phyloP scores from a whole-genome alignment of 2,329 filamentous ascomycete genomes.

The Aspergillus hiratsukae region DNA sequence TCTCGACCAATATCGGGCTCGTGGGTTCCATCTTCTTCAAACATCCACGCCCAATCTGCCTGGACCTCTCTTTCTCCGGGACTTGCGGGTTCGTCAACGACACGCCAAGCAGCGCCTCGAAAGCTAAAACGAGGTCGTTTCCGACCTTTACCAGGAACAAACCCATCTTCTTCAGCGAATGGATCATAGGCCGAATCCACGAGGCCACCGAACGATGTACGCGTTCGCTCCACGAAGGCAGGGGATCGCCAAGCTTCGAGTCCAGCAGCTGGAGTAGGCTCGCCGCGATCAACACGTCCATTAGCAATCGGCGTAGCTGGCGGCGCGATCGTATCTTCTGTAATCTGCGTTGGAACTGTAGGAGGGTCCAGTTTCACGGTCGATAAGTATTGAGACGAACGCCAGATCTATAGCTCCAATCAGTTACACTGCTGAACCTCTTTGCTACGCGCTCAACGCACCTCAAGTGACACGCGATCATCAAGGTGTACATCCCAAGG shows the following conservation, averaged over 20 bases:
- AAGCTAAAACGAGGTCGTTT: slow-evolving; percentile 68
- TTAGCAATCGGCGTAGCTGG: slow-evolving; percentile 24
- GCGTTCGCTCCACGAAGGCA: slow-evolving; percentile 69
- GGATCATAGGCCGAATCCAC: slow-evolving; percentile 63
- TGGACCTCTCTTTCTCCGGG: slow-evolving; percentile 51
- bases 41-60: slow-evolving; percentile 25
- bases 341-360: slow-evolving; percentile 19
- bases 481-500: slow-evolving; percentile 54
- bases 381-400: slow-evolving; percentile 19
- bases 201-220: slow-evolving; percentile 64
- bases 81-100: slow-evolving; percentile 66
- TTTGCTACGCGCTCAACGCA: slow-evolving; percentile 10
- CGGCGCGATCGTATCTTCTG: slow-evolving; percentile 15
- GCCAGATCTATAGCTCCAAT: slow-evolving; percentile 20
- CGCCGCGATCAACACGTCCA: slow-evolving; percentile 10
- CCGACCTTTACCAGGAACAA: slow-evolving; percentile 55
- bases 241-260: slow-evolving; percentile 66
- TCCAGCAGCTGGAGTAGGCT: slow-evolving; percentile 23
- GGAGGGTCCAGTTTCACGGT: slow-evolving; percentile 52
- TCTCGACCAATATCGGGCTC: slow-evolving; percentile 10
- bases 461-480: slow-evolving; percentile 34
- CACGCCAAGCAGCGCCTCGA: slow-evolving; percentile 67
- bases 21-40: slow-evolving; percentile 20
- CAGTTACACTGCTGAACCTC: neutral
- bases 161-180: slow-evolving; percentile 63